These are phyloP conservation scores for Sorghum bicolor DNA, from an alignment of 176 grass and related monocot species.

Conservation along the genomic window Sorghum_bicolor_NCBIv3 NC_012876.2:53476001-53476500, in stretches of 20 bases:
- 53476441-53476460: slow-evolving; percentile 47
- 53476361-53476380: background rate
- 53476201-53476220: slow-evolving; percentile 36
- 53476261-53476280: slow-evolving; percentile 24
- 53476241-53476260: slow-evolving; percentile 39
- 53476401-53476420: slow-evolving; percentile 43
- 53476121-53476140: slow-evolving; percentile 49
- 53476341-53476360: background rate
- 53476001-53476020: slow-evolving; percentile 61
- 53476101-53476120: slow-evolving; percentile 39
- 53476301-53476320: slow-evolving; percentile 27
- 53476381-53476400: slow-evolving; percentile 69
- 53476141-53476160: slow-evolving; percentile 72
- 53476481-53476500: slow-evolving; percentile 51
- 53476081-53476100: slow-evolving; percentile 53
- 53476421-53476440: slow-evolving; percentile 15
- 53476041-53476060: slow-evolving; percentile 46
- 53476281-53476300: slow-evolving; percentile 26
- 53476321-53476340: background rate
- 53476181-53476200: slow-evolving; percentile 48
- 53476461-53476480: slow-evolving; percentile 46
- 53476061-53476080: slow-evolving; percentile 47
- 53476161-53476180: slow-evolving; percentile 18
- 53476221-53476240: slow-evolving; percentile 48
- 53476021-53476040: slow-evolving; percentile 38